Evolutionary conservation across 768 basidiomycete species (phyloP), one percentile per base, ranked within the genome.

Genomic region (Pleurotus tuoliensis): DNA sequence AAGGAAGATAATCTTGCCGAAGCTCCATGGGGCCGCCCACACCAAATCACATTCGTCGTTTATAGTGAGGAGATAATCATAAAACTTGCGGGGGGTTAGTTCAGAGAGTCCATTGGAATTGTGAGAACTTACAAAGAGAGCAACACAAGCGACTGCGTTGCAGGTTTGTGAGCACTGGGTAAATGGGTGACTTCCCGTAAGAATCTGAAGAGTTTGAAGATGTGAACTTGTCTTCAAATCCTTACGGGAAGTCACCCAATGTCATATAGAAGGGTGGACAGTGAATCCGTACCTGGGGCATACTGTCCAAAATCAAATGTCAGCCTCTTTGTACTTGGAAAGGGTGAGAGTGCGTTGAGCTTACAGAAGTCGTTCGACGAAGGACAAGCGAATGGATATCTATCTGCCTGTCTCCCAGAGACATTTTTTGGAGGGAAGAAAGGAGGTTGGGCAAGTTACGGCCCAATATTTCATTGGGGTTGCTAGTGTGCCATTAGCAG

Each of bases 11-110:
- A 47, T 16, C 47, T 46, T 56, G 27, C 45, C 55, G 12, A 56
- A 44, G 22, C 20, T 47, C 55, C 55, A 56, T 12, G 43, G 45
- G 7, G 43, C 43, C 27, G 18, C 20, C 55, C 55, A 56, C 13
- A 56, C 47, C n/a, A 47, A 15, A 9, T 27, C 15, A 15, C 18
- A 47, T 38, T 56, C 55, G 18, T 39, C 45, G n/a, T 27, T 34
- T 9, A 56, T n/a, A 18, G 47, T 57, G 30, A 45, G 25, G 18
- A 38, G 27, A 37, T 46, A 58, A 16, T 58, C 47, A 39, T 55
- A 39, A 20, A 53, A 16, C 47, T 56, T 44, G 11, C 5, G 41
- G 4, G n/a, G n/a, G 3, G 13, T 22, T 44, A 22, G 30, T 34
- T 44, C 41, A 44, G 41, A n/a, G 13, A 44, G 41, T 4, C 13